These are phyloP conservation scores for Phlyctochytrium arcticum DNA, from an alignment of 192 early-diverging fungal species.

Conservation along the genomic window DNA sequence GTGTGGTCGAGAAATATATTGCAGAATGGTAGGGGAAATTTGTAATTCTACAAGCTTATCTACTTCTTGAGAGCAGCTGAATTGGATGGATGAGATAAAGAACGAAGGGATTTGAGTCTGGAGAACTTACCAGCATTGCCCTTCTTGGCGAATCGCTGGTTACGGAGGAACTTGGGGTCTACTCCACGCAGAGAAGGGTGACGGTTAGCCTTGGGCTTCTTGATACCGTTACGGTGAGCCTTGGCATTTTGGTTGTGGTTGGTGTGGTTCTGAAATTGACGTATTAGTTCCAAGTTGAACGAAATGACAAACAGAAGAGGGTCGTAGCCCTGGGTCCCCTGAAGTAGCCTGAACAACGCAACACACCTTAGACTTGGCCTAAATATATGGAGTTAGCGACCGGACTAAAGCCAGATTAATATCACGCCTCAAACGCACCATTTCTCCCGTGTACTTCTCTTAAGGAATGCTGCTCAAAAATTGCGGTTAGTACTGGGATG, in stretches of 20 bases:
- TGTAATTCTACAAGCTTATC: too few species aligned
- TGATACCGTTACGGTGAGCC: constrained; percentile 99
- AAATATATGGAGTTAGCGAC: background rate
- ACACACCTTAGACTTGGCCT: constrained; percentile 31
- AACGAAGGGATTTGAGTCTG: too few species aligned
- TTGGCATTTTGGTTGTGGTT: constrained; percentile 99
- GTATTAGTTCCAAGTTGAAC: too few species aligned
- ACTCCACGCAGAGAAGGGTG: constrained; percentile 92
- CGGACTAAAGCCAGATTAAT: background rate
- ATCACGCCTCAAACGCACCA: background rate
- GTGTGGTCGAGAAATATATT: too few species aligned
- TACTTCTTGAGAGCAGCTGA: too few species aligned
- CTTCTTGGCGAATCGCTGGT: constrained; percentile 94
- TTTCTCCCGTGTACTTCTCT: constrained; percentile 22
- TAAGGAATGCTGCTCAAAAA: too few species aligned
- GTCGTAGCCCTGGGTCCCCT: background rate
- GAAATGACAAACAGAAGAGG: background rate
- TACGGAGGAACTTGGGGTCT: constrained; percentile 92
- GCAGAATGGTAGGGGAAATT: too few species aligned
- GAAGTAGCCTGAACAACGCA: background rate
- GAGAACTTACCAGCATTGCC: constrained; percentile 49
- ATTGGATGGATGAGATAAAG: too few species aligned
- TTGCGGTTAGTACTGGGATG: too few species aligned
- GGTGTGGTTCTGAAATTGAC: constrained; percentile 99
- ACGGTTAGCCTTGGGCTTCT: constrained; percentile 87